These are phyloP conservation scores for Penicillium atrosanguineum DNA, from an alignment of 495 filamentous ascomycete genomes.

Conservation along the genomic window DNA sequence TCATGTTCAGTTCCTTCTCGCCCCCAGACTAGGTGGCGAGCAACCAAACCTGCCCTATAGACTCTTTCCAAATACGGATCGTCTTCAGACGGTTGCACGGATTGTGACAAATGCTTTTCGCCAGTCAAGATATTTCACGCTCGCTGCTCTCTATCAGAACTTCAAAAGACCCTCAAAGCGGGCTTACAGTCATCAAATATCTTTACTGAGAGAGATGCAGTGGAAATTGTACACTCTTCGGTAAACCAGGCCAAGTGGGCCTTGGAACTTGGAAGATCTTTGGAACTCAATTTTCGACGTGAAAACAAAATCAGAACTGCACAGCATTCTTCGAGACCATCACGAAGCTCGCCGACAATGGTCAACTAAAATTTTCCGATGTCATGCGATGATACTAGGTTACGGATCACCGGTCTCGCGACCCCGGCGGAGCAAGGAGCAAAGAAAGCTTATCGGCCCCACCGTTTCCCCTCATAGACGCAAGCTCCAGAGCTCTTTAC, in stretches of 20 bases:
- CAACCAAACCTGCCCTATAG: background rate
- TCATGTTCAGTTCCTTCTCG: background rate
- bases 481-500: background rate
- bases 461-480: background rate
- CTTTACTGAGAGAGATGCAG: background rate
- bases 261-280: background rate
- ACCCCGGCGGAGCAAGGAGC: background rate
- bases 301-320: background rate
- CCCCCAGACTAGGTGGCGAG: background rate
- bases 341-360: background rate
- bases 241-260: background rate
- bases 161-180: background rate
- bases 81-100: no score
- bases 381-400: background rate
- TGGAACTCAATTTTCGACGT: background rate
- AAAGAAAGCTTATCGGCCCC: background rate
- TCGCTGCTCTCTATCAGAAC: background rate
- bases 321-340: background rate
- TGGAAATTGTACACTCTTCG: background rate
- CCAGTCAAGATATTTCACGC: background rate
- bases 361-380: background rate
- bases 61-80: background rate
- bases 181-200: background rate
- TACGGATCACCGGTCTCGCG: background rate
- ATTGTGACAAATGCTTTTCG: background rate